Evolutionary conservation across 208 protist species (phyloP), one percentile per base, ranked within the genome.

Genomic region (Leishmania turanica): DNA sequence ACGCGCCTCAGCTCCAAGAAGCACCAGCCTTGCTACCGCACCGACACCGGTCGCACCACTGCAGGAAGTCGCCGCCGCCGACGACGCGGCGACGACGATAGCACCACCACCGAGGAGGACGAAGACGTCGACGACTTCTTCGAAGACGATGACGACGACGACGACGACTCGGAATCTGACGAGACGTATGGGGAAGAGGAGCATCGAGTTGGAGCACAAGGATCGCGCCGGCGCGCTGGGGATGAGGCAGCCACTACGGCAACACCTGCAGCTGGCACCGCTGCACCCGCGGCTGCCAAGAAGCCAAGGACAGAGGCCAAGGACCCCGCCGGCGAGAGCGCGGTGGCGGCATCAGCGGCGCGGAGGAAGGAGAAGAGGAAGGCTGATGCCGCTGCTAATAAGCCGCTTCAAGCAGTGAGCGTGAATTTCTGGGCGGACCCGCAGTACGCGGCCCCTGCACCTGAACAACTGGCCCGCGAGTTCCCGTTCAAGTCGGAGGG

Each of bases 341-440:
- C 17, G 1, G 40, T 56, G 51, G 21, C 65, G 40, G 3, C 77
- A 47, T 66, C 51, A 21, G 42, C 54, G 31, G 51, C 42, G 56
- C 53, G 66, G 5, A 34, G 51, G 27, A 69, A 64, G 21, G n/a
- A 31, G 31, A 45, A 53, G 37, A 64, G 51, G 37, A 64, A 60
- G n/a, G 60, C 34, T 31, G 75, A 45, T 9, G 84, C 76, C 31
- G 34, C 66, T 31, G 49, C 77, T 17, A 58, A 73, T 3, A 49
- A 77, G 19, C 75, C 89, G 51, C 82, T 97, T 69, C 87, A 84
- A 75, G 83, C 86, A 3, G 78, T 88, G 24, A 90, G 90, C 72
- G 90, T 97, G 31, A 95, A 95, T 83, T 69, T 92, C 40, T 97
- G 91, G 91, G 86, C 89, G 3, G 93, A 97, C 60, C 83, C 79